These are phyloP conservation scores for Pestalotiopsis sp. DNA, from an alignment of 2,329 filamentous ascomycete species.

Conservation along the genomic window DNA sequence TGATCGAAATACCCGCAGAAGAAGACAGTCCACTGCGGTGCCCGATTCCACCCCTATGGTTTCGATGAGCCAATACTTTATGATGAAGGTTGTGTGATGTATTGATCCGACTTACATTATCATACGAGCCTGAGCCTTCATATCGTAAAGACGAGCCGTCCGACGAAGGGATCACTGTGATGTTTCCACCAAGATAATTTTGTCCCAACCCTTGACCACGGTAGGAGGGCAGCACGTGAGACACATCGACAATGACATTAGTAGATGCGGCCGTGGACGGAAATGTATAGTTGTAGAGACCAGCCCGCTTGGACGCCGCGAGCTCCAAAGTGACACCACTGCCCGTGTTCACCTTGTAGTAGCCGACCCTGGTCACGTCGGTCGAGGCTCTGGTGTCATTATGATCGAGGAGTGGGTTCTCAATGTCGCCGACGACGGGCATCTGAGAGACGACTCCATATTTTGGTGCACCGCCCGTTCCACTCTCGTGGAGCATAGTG, in stretches of 20 bases:
- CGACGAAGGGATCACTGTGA: constrained; percentile 51
- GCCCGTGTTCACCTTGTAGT: constrained; percentile 59
- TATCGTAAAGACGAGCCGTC: constrained; percentile 44
- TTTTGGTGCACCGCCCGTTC: constrained; percentile 70
- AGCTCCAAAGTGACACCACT: constrained; percentile 61
- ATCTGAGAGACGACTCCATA: constrained; percentile 68
- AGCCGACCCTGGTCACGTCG: constrained; percentile 60
- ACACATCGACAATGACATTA: constrained; percentile 64
- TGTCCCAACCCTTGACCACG: constrained; percentile 64
- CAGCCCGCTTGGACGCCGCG: constrained; percentile 56
- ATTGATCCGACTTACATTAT: constrained; percentile 48
- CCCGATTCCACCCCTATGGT: constrained; percentile 61
- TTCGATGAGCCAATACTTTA: neutral
- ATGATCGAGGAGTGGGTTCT: constrained; percentile 57
- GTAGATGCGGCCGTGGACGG: constrained; percentile 40
- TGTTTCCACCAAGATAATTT: constrained; percentile 61
- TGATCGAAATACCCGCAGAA: constrained; percentile 65
- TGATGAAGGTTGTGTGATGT: neutral
- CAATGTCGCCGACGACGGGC: constrained; percentile 51
- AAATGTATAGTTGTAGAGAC: constrained; percentile 65
- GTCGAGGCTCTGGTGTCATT: constrained; percentile 55
- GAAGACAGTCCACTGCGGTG: constrained; percentile 64
- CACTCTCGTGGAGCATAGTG: constrained; percentile 67
- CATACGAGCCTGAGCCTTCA: constrained; percentile 62
- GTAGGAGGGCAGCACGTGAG: constrained; percentile 66